Percentiles rank a stretch among this genome's conserved stretches.
These are phyloP conservation scores for Stropharia rugosoannulata DNA, from an alignment of 768 basidiomycete species.

Conservation along the genomic window DNA sequence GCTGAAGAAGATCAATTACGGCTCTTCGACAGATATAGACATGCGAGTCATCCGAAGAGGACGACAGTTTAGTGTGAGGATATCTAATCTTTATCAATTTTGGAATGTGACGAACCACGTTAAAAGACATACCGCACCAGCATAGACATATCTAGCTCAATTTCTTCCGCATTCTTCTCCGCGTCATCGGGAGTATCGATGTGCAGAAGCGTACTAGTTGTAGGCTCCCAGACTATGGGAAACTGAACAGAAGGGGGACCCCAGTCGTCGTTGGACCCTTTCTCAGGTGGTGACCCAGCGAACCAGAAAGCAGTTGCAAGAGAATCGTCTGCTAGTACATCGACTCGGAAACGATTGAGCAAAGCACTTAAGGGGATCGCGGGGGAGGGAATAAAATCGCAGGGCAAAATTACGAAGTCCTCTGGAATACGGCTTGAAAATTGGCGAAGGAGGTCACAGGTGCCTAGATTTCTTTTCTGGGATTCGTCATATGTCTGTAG, in stretches of 20 bases:
- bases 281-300: constrained; percentile 47
- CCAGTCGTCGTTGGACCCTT: constrained; percentile 69
- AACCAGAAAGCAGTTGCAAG: constrained; percentile 73
- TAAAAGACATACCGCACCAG: constrained; percentile 52
- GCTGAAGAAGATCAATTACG: constrained; percentile 68
- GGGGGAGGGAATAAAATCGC: constrained; percentile 84
- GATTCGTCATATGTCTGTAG: constrained; percentile 81
- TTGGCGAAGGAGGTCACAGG: constrained; percentile 73
- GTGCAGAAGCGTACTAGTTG: constrained; percentile 64
- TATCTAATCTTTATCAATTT: constrained; percentile 44
- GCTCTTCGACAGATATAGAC: constrained; percentile 84
- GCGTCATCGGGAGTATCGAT: constrained; percentile 69
- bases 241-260: constrained; percentile 39
- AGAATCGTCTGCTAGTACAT: constrained; percentile 59
- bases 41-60: constrained; percentile 78
- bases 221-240: constrained; percentile 70
- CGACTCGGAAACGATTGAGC: constrained; percentile 81
- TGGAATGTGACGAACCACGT: background rate
- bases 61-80: constrained; percentile 67
- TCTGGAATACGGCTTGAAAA: constrained; percentile 74
- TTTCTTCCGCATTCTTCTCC: constrained; percentile 67
- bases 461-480: constrained; percentile 62
- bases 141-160: constrained; percentile 75
- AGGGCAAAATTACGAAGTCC: constrained; percentile 89
- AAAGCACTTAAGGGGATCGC: constrained; percentile 66